These are phyloP conservation scores for Claviceps quebecensis DNA, from an alignment of 2,329 filamentous ascomycete species.

Conservation along the genomic window DNA sequence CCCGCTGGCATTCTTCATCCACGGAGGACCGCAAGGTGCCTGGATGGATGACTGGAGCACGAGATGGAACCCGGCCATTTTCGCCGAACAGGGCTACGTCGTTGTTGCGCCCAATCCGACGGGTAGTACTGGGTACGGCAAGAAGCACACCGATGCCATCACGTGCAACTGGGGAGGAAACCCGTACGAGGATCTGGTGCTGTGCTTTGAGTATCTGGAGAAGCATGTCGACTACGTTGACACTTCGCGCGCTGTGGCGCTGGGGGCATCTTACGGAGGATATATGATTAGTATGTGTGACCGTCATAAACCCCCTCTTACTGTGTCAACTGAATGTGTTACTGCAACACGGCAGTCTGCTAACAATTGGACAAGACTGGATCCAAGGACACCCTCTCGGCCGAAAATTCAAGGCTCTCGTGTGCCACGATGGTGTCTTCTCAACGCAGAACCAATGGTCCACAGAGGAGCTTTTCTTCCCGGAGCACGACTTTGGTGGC, in stretches of 20 bases:
- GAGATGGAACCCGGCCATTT: constrained; percentile 75
- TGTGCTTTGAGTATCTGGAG: constrained; percentile 61
- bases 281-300: constrained; percentile 53
- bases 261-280: constrained; percentile 63
- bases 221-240: constrained; percentile 55
- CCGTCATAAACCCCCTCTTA: neutral
- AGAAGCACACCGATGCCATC: constrained; percentile 64
- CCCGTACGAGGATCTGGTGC: constrained; percentile 71
- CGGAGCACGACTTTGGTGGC: constrained; percentile 52
- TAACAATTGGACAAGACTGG: constrained; percentile 48
- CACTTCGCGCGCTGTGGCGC: constrained; percentile 51
- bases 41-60: constrained; percentile 68
- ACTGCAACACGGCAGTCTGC: constrained; percentile 10
- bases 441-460: constrained; percentile 52
- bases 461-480: constrained; percentile 58
- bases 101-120: constrained; percentile 73
- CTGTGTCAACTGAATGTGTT: too few species aligned
- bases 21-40: constrained; percentile 68
- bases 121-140: constrained; percentile 70
- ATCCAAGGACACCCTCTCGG: constrained; percentile 78
- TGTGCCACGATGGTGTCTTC: constrained; percentile 80
- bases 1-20: constrained; percentile 65
- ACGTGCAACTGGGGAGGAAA: constrained; percentile 69
- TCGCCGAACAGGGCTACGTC: constrained; percentile 78
- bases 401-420: constrained; percentile 72